Percentiles rank a stretch among this genome's conserved stretches.
Evolutionary conservation across 1,284 basidiomycete genomes (phyloP).

Genomic region (Heliocybe sulcata): DNA sequence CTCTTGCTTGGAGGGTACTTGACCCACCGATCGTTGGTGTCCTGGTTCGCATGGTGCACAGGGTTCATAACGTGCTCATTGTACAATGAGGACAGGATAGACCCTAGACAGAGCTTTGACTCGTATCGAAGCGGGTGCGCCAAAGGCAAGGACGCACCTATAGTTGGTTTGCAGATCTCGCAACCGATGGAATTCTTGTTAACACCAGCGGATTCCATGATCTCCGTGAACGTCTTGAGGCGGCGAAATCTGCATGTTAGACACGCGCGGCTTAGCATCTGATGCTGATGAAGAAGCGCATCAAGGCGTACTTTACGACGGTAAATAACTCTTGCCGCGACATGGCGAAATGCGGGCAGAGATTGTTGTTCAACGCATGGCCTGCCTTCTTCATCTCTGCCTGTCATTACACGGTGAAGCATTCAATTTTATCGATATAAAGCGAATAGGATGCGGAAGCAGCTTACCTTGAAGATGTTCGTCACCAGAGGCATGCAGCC

Average conservation of each 20-base stretch:
- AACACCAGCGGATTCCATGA: conserved; percentile 48
- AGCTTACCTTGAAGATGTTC: conserved; percentile 35
- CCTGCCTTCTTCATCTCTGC: conserved; percentile 69
- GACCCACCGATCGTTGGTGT: conserved; percentile 49
- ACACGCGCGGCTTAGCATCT: background rate
- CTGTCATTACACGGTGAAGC: too few relatives aligned
- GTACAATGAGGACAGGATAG: conserved; percentile 59
- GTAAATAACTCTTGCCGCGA: conserved; percentile 64
- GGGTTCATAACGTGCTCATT: conserved; percentile 67
- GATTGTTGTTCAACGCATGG: conserved; percentile 48
- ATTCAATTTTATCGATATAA: too few relatives aligned
- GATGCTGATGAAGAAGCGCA: background rate
- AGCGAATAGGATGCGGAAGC: too few relatives aligned
- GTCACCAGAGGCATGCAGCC: conserved; percentile 53
- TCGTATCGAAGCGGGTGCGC: background rate
- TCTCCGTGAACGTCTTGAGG: conserved; percentile 47
- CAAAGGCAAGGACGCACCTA: conserved; percentile 32
- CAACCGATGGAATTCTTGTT: conserved; percentile 54
- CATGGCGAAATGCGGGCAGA: conserved; percentile 69
- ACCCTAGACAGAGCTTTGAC: background rate
- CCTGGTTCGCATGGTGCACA: conserved; percentile 46
- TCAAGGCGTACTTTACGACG: conserved; percentile 40
- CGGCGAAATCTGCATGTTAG: conserved; percentile 43
- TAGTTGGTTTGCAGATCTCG: conserved; percentile 67
- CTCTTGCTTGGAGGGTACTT: conserved; percentile 2